Percentiles rank a stretch among this genome's conserved stretches.
These are phyloP conservation scores for Dactylis glomerata DNA, from an alignment of 176 grass and related monocot genomes.

Conservation along the genomic window DNA sequence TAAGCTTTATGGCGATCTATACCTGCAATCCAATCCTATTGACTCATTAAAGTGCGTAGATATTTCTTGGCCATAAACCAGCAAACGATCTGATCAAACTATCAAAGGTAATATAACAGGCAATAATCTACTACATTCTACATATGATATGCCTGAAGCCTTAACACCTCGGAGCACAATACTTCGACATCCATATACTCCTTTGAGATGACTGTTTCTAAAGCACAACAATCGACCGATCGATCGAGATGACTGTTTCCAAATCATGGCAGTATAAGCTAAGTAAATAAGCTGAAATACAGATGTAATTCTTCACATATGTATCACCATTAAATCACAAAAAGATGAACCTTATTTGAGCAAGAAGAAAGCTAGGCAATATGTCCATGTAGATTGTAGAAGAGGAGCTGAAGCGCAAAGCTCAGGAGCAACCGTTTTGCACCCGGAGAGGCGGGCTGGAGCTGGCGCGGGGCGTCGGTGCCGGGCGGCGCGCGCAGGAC, in stretches of 20 bases:
- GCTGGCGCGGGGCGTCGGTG: background rate
- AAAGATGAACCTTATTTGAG: constrained; percentile 35
- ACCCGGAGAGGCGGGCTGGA: constrained; percentile 39
- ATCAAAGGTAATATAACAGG: background rate
- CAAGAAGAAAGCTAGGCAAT: constrained; percentile 3
- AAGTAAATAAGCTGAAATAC: background rate
- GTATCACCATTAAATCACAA: constrained; percentile 6
- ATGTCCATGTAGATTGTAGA: constrained; percentile 1
- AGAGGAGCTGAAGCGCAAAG: background rate
- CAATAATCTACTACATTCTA: background rate
- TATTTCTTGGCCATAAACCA: background rate
- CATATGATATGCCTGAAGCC: constrained; percentile 31
- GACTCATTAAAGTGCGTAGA: background rate
- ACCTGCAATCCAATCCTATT: constrained; percentile 14
- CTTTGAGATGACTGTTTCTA: too few species aligned
- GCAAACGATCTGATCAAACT: background rate
- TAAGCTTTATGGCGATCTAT: constrained; percentile 37
- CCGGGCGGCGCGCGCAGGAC: constrained; percentile 32
- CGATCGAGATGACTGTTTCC: background rate
- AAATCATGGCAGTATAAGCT: constrained; percentile 2
- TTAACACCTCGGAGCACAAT: too few species aligned
- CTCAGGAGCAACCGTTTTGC: constrained; percentile 36
- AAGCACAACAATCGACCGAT: background rate
- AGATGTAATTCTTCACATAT: constrained; percentile 24
- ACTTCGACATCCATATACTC: too few species aligned